Percentiles rank a stretch among this genome's conserved stretches.
phyloP scores from a whole-genome alignment of 2,329 filamentous ascomycete species.

The Colletotrichum sp. region DNA sequence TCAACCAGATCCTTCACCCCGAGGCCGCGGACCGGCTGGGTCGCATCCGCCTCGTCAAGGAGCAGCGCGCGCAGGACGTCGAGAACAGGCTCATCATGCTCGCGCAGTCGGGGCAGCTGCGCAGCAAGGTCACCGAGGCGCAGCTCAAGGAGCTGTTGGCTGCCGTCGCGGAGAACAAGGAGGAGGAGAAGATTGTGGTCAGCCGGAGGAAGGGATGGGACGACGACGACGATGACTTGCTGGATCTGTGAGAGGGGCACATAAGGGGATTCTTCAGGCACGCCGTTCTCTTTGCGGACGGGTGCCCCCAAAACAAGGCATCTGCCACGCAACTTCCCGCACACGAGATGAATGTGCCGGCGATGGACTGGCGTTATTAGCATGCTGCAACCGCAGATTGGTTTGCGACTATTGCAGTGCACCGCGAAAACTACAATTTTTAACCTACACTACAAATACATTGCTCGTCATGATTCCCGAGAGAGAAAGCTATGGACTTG shows the following conservation, averaged over 20 bases:
- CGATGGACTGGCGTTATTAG: conserved; percentile 14
- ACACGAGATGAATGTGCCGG: not conserved
- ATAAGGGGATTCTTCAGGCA: not conserved
- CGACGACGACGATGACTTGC: conserved; percentile 81
- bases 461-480: not conserved
- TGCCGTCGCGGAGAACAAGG: conserved; percentile 79
- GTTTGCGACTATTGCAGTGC: not conserved
- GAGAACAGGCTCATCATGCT: conserved; percentile 94
- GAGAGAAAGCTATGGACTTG: not conserved
- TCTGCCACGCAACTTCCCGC: not conserved
- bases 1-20: conserved; percentile 92
- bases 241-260: conserved; percentile 57
- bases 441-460: conserved; percentile 12
- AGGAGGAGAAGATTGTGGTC: conserved; percentile 87
- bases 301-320: too few relatives aligned
- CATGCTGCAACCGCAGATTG: conserved; percentile 13
- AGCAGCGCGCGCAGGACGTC: conserved; percentile 84
- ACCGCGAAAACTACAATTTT: not conserved
- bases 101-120: conserved; percentile 84
- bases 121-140: conserved; percentile 86
- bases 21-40: conserved; percentile 92
- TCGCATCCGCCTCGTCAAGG: conserved; percentile 95
- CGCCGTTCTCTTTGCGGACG: not conserved
- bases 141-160: conserved; percentile 92
- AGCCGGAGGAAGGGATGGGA: conserved; percentile 82